phyloP scores from a whole-genome alignment of 805 yeast genomes.

The Yarrowia bubula region DNA sequence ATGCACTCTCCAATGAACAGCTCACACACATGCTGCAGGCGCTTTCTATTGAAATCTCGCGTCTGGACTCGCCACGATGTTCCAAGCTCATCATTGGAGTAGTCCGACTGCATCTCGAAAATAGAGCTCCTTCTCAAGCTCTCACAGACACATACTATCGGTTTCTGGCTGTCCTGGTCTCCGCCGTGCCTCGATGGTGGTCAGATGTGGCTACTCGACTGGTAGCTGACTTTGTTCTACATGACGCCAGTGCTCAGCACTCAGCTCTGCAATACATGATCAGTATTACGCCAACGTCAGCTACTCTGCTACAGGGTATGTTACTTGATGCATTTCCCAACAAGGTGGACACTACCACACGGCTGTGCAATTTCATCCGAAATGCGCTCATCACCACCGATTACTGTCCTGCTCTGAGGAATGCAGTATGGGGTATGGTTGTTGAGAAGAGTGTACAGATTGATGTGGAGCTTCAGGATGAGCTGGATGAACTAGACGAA shows the following conservation, averaged over 20 bases:
- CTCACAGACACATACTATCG: constrained; percentile 60
- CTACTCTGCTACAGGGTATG: constrained; percentile 58
- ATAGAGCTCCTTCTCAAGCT: constrained; percentile 39
- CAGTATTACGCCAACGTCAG: constrained; percentile 76
- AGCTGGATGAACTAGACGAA: constrained; percentile 70
- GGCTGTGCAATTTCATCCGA: constrained; percentile 59
- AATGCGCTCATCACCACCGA: constrained; percentile 59
- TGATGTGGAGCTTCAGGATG: constrained; percentile 90
- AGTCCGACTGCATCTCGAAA: constrained; percentile 55
- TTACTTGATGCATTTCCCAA: constrained; percentile 72
- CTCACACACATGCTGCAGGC: constrained; percentile 55
- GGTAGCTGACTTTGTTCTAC: constrained; percentile 55
- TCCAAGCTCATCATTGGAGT: constrained; percentile 61
- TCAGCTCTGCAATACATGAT: constrained; percentile 61
- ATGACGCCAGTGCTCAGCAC: constrained; percentile 55
- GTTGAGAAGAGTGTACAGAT: constrained; percentile 78
- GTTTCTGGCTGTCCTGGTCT: constrained; percentile 73
- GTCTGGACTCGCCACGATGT: constrained; percentile 56
- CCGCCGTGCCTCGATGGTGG: constrained; percentile 89
- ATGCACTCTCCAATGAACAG: constrained; percentile 53
- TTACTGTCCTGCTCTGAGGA: constrained; percentile 75
- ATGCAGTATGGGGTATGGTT: constrained; percentile 73
- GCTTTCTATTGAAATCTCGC: constrained; percentile 62
- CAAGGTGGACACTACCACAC: constrained; percentile 58
- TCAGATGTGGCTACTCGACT: constrained; percentile 71